phyloP scores from a whole-genome alignment of 2,329 filamentous ascomycete genomes.

The Claviceps sp. region DNA sequence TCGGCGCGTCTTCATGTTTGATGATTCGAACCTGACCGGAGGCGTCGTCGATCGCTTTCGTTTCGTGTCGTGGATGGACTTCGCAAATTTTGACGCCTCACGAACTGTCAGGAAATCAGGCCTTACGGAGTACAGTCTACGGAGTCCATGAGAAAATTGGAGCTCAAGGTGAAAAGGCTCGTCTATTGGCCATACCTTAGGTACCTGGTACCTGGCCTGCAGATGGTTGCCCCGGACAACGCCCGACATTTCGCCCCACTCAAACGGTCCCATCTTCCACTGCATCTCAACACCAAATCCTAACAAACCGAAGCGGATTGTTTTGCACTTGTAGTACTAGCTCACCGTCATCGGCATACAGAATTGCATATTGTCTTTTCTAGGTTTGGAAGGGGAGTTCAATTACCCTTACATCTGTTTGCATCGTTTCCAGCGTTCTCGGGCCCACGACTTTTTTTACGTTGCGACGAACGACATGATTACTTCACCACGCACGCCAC shows the following conservation, averaged over 20 bases:
- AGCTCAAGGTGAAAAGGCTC: neutral
- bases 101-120: too few relatives aligned
- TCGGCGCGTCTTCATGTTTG: conserved; percentile 8
- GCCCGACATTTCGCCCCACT: conserved; percentile 18
- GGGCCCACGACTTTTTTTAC: conserved; percentile 1
- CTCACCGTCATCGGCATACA: conserved; percentile 10
- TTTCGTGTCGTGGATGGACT: neutral
- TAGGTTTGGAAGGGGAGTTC: neutral
- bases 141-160: too few relatives aligned
- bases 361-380: conserved; percentile 12
- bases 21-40: too few relatives aligned
- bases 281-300: conserved; percentile 7
- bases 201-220: neutral
- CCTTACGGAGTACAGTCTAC: too few relatives aligned
- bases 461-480: conserved; percentile 22
- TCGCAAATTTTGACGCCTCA: neutral
- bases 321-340: conserved; percentile 4
- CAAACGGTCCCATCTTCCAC: neutral
- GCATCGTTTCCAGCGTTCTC: conserved; percentile 7
- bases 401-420: conserved; percentile 2
- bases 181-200: neutral
- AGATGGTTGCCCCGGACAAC: conserved; percentile 24
- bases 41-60: neutral
- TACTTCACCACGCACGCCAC: conserved; percentile 10
- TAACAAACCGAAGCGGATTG: conserved; percentile 6